Evolutionary conservation across 2,329 filamentous ascomycete species (phyloP), one percentile per base, ranked within the genome.

Genomic region (Leptosphaerulina australis): DNA sequence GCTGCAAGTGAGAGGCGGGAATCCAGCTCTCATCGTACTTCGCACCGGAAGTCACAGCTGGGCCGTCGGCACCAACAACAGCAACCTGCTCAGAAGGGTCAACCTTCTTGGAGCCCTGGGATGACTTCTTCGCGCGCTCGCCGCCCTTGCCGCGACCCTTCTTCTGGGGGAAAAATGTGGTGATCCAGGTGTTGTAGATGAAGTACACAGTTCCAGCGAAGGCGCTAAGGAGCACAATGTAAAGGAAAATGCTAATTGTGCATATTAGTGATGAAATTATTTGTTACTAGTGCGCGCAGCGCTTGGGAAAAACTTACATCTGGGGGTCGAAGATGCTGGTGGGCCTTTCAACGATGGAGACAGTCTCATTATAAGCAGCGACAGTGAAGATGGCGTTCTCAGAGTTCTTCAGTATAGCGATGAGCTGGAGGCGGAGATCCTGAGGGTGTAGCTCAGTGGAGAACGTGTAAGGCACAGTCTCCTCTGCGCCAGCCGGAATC

Each of bases 141-240:
- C 88, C 76, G 55, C 78, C 78, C 74, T 83, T 83, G 63, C 79
- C 81, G 49, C 79, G 73, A 56, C 80, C 79, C 66, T 78, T 79
- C 75, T 85, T 86, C 81, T 96, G 91, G 38, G 94, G 93, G 82
- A 97, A 96, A 71, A 99, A 88, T 11, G 91, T 87, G 67, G 91
- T 90, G 76, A 99, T 88, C 91, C 93, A 97, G 68, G 93, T 96
- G 80, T 88, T 94, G 84, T 99, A 99, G 78, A 97, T 91, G 76
- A 96, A 96, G 85, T 93, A 97, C 72, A 88, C 84, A 44, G 87
- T 91, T 56, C 88, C 91, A 59, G 77, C 85, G 72, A 96, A 95
- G 57, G 82, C 83, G 55, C 82, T 86, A 44, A 87, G 80, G 64
- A 99, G 88, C 80, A 97, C 87, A 72, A 96, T 81, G 81, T 97